These are phyloP conservation scores for Aspergillus olivimuriae DNA, from an alignment of 495 filamentous ascomycete species.

Conservation along the genomic window DNA sequence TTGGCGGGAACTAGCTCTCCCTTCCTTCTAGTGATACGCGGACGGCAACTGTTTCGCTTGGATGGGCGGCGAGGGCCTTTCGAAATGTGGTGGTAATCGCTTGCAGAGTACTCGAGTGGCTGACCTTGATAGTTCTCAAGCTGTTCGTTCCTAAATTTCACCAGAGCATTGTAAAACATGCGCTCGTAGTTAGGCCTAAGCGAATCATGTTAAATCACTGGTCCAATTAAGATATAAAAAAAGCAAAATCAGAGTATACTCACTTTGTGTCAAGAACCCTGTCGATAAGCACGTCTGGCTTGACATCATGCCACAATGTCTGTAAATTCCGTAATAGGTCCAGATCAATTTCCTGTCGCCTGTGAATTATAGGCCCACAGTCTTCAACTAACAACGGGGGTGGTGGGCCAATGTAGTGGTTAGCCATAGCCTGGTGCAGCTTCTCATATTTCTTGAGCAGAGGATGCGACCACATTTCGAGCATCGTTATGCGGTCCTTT, in stretches of 20 bases:
- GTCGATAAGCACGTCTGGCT: conserved; percentile 61
- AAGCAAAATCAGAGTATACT: no score
- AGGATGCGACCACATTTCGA: conserved; percentile 76
- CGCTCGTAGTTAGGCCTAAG: conserved; percentile 78
- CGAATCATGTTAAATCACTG: conserved; percentile 5
- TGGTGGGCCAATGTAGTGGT: conserved; percentile 47
- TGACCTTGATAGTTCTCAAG: conserved; percentile 75
- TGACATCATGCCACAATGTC: conserved; percentile 79
- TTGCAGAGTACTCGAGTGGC: conserved; percentile 68
- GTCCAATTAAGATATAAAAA: no score
- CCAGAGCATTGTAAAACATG: conserved; percentile 79
- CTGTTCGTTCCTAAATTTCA: conserved; percentile 72
- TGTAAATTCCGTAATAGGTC: conserved; percentile 78
- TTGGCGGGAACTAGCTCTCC: conserved; percentile 35
- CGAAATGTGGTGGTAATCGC: conserved; percentile 79
- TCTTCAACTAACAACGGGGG: conserved; percentile 47
- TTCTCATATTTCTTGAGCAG: conserved; percentile 75
- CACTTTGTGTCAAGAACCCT: conserved; percentile 64
- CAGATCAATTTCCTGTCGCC: conserved; percentile 58
- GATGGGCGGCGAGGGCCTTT: conserved; percentile 43
- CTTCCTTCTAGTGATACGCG: no score
- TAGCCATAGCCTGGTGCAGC: conserved; percentile 44
- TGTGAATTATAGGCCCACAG: conserved; percentile 45
- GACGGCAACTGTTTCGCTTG: conserved; percentile 23
- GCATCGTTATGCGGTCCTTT: conserved; percentile 65